Base-by-base conservation (phyloP, 2,329 filamentous ascomycete genomes). In the Aspergillus pseudoviridinutans region DNA sequence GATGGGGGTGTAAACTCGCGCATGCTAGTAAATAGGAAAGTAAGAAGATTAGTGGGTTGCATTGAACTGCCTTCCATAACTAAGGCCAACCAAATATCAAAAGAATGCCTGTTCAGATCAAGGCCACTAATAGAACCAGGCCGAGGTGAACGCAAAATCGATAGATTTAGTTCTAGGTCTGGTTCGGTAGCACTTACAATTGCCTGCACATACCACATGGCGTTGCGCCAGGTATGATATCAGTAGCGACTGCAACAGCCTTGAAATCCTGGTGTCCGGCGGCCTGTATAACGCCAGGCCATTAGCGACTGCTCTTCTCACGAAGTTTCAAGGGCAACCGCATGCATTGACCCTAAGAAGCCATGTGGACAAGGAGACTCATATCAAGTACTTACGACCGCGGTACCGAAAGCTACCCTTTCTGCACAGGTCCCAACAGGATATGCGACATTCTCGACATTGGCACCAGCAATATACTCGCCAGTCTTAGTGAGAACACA, bases 191-290 rank as follows among this genome's bases (percentile, higher is more conserved):
- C 14, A 68, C 71, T 47, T 71, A 91, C 88, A 93, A 96, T 73
- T 97, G 93, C 67, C 93, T 82, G 74, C 93, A 97, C 92, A 96
- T 97, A 55, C 94, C 94, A 72, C 94, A 99, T 0, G 94, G 94
- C 61, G 87, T 79, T 3, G 77, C 78, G 3, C 87, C 85, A 29
- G 85, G 84, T 32, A 75, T 76, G 46, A 90, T 88, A 71, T 97
- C 90, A 5, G 92, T 95, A 6, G 90, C 84, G 3, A 99, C 92
- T 17, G 90, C 93, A 24, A 99, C 76, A 22, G 92, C 93, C 68
- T 85, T 87, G 76, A 95, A 91, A 42, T 78, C 70, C 38, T 71
- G 76, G 60, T 79, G 76, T n/a, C 74, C 79, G 25, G 74, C 75
- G 28, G 76, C 74, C 75, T 77, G 61, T 61, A 51, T 6, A 32